phyloP scores from a whole-genome alignment of 148 eudicot genomes.

The Amaranthus cruentus region DNA sequence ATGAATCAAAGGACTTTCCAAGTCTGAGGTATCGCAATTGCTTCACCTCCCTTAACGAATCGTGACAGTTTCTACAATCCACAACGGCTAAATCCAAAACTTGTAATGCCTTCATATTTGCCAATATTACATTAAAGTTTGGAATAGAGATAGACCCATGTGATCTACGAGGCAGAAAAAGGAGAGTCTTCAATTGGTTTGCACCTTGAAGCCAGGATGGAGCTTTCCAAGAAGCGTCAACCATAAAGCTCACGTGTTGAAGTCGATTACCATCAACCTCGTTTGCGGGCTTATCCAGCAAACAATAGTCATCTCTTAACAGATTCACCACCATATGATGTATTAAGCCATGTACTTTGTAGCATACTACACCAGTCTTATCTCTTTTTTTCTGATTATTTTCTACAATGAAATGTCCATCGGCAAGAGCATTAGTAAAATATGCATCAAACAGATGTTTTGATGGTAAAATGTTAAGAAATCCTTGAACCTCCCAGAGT shows the following conservation, averaged over 20 bases:
- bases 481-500: constrained; percentile 20
- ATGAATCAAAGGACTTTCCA: not conserved
- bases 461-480: not conserved
- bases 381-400: not conserved
- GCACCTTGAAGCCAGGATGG: not conserved
- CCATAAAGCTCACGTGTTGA: not conserved
- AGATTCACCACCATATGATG: constrained; percentile 11
- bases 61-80: not conserved
- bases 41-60: constrained; percentile 1
- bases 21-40: constrained; percentile 16
- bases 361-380: not conserved
- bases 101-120: not conserved
- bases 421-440: not conserved
- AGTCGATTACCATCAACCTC: not conserved
- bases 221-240: not conserved
- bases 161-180: not conserved
- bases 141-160: not conserved
- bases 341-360: constrained; percentile 10
- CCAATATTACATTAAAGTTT: not conserved
- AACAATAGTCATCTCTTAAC: not conserved
- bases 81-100: not conserved
- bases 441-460: not conserved
- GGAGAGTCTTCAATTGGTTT: not conserved
- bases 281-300: not conserved
- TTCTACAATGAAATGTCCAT: constrained; percentile 11